These are phyloP conservation scores for Mycena vulgaris DNA, from an alignment of 768 basidiomycete genomes.

Conservation along the genomic window DNA sequence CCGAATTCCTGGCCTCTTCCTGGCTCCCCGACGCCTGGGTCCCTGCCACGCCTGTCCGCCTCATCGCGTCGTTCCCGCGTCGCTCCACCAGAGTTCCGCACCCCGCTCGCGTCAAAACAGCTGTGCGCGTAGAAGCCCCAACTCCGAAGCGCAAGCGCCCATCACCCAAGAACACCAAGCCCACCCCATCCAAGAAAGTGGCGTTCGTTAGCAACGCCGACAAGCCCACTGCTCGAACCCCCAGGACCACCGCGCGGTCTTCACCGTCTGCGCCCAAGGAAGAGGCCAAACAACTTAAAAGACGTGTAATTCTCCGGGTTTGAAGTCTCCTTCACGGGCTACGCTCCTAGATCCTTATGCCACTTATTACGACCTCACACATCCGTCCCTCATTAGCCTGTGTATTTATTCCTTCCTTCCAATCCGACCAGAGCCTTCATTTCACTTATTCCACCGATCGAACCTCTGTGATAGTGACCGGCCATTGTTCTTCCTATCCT, in stretches of 20 bases:
- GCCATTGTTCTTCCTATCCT: too few species aligned
- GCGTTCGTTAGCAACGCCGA: conserved; percentile 2
- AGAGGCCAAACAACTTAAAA: too few species aligned
- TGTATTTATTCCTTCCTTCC: too few species aligned
- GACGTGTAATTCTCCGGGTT: conserved; percentile 17
- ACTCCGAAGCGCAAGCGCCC: conserved; percentile 25
- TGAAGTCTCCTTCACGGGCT: too few species aligned
- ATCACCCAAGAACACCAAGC: neutral
- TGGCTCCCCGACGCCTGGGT: neutral
- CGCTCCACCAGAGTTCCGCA: conserved; percentile 15
- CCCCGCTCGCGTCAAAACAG: neutral
- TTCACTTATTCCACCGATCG: too few species aligned
- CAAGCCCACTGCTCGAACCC: conserved; percentile 4
- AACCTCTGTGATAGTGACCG: too few species aligned
- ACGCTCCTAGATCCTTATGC: neutral
- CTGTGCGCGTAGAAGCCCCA: neutral
- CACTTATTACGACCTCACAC: too few species aligned
- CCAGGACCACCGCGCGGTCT: neutral
- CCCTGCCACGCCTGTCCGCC: neutral
- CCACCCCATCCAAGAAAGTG: conserved; percentile 12
- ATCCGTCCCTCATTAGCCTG: too few species aligned
- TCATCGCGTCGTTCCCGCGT: neutral
- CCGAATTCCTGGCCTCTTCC: neutral
- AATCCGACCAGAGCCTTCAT: too few species aligned
- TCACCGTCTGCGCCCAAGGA: neutral